These are phyloP conservation scores for Camellia lanceoleosa DNA, from an alignment of 148 eudicot genomes.

Conservation along the genomic window DNA sequence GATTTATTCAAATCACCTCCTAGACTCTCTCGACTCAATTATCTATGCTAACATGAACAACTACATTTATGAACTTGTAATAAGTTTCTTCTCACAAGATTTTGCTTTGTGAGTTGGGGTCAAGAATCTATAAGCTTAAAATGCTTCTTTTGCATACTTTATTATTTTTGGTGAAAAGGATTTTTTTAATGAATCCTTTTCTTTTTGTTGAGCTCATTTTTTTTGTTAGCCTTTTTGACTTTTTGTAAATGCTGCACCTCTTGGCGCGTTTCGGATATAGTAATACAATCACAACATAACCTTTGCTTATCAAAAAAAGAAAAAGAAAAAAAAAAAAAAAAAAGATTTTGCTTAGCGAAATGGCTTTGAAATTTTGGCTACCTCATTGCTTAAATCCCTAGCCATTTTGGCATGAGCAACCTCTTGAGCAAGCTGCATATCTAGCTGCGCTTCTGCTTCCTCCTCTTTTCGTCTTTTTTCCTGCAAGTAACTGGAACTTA, in stretches of 20 bases:
- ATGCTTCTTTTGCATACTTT: too few relatives aligned
- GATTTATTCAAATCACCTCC: not conserved
- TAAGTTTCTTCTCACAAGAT: not conserved
- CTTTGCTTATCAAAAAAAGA: too few relatives aligned
- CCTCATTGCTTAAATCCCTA: constrained; percentile 49
- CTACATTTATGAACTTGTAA: not conserved
- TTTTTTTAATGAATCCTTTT: too few relatives aligned
- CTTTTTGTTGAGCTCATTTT: too few relatives aligned
- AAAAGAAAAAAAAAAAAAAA: too few relatives aligned
- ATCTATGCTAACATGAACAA: constrained; percentile 1
- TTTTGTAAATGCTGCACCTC: too few relatives aligned
- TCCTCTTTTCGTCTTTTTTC: constrained; percentile 55
- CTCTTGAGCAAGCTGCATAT: constrained; percentile 44
- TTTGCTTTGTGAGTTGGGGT: not conserved
- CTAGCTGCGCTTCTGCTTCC: constrained; percentile 37
- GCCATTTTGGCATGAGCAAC: constrained; percentile 58
- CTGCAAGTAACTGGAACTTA: constrained; percentile 28
- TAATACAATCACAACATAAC: too few relatives aligned
- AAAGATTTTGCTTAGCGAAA: not conserved
- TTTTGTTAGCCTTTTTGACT: too few relatives aligned
- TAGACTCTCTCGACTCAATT: not conserved
- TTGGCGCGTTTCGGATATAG: too few relatives aligned
- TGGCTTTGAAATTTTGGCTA: constrained; percentile 17
- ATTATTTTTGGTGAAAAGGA: too few relatives aligned
- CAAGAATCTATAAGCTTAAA: too few relatives aligned